A percentile compares a stretch with the other conserved stretches of the same genome.
These are phyloP conservation scores for Aleurites moluccanus DNA, from an alignment of 441 rosid species.

Conservation along the genomic window DNA sequence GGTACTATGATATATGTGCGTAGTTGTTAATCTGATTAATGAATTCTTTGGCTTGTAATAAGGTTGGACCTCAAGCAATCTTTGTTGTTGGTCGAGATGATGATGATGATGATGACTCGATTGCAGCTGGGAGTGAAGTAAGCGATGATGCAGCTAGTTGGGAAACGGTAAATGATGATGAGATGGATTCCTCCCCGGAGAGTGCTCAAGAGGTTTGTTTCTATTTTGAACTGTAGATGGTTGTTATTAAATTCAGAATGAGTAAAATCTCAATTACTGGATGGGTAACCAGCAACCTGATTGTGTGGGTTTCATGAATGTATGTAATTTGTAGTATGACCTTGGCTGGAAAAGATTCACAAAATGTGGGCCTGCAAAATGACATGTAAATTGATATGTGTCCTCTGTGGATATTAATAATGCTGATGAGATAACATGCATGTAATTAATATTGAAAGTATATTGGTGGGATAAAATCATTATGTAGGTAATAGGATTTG, in stretches of 20 bases:
- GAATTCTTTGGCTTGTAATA: conserved; percentile 30
- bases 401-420: conserved; percentile 10
- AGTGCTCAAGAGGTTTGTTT: conserved; percentile 73
- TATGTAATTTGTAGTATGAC: not conserved
- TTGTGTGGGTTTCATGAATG: conserved; percentile 3
- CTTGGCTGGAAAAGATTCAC: not conserved
- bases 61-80: conserved; percentile 99
- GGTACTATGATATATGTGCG: conserved; percentile 5
- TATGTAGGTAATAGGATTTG: not conserved
- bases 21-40: conserved; percentile 23
- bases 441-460: not conserved
- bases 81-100: conserved; percentile 96
- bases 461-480: not conserved
- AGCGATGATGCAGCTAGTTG: conserved; percentile 94
- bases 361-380: not conserved
- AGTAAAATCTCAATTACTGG: not conserved
- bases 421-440: not conserved
- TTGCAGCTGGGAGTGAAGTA: conserved; percentile 80
- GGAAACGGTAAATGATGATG: conserved; percentile 91
- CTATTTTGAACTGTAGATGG: conserved; percentile 22
- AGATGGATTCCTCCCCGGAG: conserved; percentile 58
- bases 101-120: conserved; percentile 70
- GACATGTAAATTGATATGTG: not conserved
- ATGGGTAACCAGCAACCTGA: not conserved
- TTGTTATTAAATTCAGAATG: conserved; percentile 11